Evolutionary conservation across 2,329 filamentous ascomycete species (phyloP).

Genomic region (Talaromyces sp.): DNA sequence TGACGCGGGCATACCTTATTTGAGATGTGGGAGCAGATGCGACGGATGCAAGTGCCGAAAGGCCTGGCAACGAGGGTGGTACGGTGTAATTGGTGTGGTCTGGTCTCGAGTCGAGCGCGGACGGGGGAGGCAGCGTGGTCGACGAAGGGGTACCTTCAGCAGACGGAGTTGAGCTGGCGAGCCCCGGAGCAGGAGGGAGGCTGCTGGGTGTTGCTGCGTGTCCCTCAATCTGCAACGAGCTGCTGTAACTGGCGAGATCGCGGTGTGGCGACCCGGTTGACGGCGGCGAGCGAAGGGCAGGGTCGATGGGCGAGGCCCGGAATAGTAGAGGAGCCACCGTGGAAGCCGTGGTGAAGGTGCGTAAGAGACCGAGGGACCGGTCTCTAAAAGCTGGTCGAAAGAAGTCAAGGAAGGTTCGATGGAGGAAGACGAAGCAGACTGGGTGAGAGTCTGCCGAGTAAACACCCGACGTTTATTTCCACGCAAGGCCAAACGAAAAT

Average conservation of each 20-base stretch:
- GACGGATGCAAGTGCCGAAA: conserved; percentile 56
- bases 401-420: neutral
- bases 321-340: conserved; percentile 55
- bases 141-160: conserved; percentile 47
- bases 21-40: conserved; percentile 48
- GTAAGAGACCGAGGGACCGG: conserved; percentile 25
- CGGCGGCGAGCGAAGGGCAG: conserved; percentile 41
- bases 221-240: conserved; percentile 39
- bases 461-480: neutral
- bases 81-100: conserved; percentile 17
- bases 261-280: conserved; percentile 33
- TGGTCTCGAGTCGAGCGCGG: conserved; percentile 23
- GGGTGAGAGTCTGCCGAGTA: neutral
- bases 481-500: neutral
- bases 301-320: conserved; percentile 54
- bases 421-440: neutral
- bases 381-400: conserved; percentile 18
- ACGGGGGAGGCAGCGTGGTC: conserved; percentile 25
- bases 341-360: conserved; percentile 47
- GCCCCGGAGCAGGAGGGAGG: conserved; percentile 36
- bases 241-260: conserved; percentile 30
- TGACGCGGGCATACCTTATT: conserved; percentile 38
- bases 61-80: conserved; percentile 46
- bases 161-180: conserved; percentile 48
- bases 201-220: conserved; percentile 40